These are phyloP conservation scores for Ogataea salicorniae DNA, from an alignment of 805 yeast species.

Conservation along the genomic window DNA sequence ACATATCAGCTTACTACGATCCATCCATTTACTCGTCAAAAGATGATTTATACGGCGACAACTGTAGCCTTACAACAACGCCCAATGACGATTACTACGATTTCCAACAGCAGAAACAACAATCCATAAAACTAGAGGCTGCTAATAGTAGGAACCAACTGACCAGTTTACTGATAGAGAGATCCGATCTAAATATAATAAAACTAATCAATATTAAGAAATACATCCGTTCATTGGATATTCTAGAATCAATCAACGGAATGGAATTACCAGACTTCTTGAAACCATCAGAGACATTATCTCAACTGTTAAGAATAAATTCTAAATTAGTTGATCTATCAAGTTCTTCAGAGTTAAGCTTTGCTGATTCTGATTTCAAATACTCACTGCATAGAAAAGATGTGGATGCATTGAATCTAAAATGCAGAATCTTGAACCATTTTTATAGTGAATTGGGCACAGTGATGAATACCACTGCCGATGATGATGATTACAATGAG, in stretches of 20 bases:
- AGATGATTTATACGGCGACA: no score
- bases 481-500: not conserved
- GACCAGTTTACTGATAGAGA: not conserved
- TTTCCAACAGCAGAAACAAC: not conserved
- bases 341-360: not conserved
- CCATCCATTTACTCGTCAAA: not conserved
- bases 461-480: not conserved
- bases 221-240: conserved; percentile 3
- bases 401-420: not conserved
- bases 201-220: conserved; percentile 4
- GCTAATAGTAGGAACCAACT: not conserved
- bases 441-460: conserved; percentile 1
- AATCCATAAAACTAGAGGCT: not conserved
- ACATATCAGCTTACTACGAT: not conserved
- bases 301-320: conserved; percentile 5
- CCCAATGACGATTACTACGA: not conserved
- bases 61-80: not conserved
- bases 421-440: conserved; percentile 1
- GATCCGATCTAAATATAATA: conserved; percentile 1
- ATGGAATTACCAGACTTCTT: not conserved
- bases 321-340: not conserved
- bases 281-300: not conserved
- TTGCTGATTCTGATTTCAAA: conserved; percentile 4
- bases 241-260: not conserved
- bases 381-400: not conserved